phyloP scores from a whole-genome alignment of 768 basidiomycete species.

The Boletus sp. region DNA sequence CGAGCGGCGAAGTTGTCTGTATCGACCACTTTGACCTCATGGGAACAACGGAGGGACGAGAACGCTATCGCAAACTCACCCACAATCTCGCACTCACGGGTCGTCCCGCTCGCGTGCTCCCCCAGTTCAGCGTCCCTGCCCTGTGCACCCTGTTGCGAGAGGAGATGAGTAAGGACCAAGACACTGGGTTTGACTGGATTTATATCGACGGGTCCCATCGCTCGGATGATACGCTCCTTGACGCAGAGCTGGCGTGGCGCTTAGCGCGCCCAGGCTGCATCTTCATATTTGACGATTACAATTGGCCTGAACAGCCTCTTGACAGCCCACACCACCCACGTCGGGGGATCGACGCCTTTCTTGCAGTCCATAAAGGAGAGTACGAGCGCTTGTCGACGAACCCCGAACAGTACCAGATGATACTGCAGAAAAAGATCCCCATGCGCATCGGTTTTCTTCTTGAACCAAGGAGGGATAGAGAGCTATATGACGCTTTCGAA shows the following conservation, averaged over 20 bases:
- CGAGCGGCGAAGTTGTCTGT: conserved; percentile 47
- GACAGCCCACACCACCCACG: conserved; percentile 54
- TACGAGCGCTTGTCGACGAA: conserved; percentile 40
- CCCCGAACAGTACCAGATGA: conserved; percentile 46
- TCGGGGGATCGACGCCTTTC: conserved; percentile 55
- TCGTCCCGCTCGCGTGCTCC: conserved; percentile 43
- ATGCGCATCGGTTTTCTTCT: conserved; percentile 53
- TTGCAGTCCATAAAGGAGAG: conserved; percentile 49
- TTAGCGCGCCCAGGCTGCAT: conserved; percentile 49
- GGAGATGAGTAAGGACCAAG: conserved; percentile 32
- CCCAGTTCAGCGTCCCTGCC: conserved; percentile 53
- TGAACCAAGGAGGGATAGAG: conserved; percentile 1
- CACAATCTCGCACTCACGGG: conserved; percentile 50
- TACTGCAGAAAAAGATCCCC: conserved; percentile 48
- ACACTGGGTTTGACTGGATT: conserved; percentile 55
- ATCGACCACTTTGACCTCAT: conserved; percentile 62
- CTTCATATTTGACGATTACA: conserved; percentile 59
- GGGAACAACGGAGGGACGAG: conserved; percentile 44
- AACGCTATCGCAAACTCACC: conserved; percentile 41
- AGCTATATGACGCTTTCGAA: conserved; percentile 28
- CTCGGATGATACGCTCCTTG: conserved; percentile 60
- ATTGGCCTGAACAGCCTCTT: conserved; percentile 48
- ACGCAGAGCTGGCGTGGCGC: conserved; percentile 58
- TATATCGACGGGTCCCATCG: conserved; percentile 61
- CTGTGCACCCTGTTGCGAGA: conserved; percentile 47